Evolutionary conservation across 345 rosid species (phyloP).

Genomic region (Gossypium mustelinum): DNA sequence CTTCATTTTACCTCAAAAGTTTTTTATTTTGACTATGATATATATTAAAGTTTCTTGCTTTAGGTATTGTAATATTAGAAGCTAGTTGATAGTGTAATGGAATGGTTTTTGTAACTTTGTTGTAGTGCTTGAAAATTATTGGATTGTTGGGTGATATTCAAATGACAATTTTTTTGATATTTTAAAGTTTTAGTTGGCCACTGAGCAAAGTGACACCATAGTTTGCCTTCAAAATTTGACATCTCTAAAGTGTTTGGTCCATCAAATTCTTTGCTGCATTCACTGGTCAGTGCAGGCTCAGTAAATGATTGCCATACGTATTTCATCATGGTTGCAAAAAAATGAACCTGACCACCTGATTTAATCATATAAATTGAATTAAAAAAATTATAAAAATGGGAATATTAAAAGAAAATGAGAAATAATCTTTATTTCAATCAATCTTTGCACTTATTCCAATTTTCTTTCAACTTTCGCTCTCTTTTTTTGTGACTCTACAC

Average conservation of each 20-base stretch:
- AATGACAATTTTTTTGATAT: neutral
- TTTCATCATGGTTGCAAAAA: neutral
- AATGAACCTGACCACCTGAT: too few species aligned
- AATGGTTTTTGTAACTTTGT: neutral
- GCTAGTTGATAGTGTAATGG: neutral
- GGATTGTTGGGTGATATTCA: neutral
- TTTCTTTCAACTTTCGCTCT: neutral
- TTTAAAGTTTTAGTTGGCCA: neutral
- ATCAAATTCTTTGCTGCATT: neutral
- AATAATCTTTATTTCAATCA: neutral
- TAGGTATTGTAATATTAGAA: neutral
- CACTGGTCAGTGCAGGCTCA: neutral
- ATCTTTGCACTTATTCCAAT: neutral
- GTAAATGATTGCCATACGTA: constrained; percentile 10
- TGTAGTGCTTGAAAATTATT: constrained; percentile 11
- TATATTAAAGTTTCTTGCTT: constrained; percentile 14
- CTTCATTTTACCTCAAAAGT: neutral
- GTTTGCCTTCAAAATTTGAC: neutral
- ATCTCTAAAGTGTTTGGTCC: neutral
- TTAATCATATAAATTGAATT: too few species aligned
- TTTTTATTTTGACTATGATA: neutral
- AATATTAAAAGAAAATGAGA: neutral
- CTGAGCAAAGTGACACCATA: neutral
- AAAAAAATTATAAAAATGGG: too few species aligned
- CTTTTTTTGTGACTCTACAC: neutral